Base-by-base conservation (phyloP, 371 early-diverging fungal species). In the Parasitella parasitica region DNA sequence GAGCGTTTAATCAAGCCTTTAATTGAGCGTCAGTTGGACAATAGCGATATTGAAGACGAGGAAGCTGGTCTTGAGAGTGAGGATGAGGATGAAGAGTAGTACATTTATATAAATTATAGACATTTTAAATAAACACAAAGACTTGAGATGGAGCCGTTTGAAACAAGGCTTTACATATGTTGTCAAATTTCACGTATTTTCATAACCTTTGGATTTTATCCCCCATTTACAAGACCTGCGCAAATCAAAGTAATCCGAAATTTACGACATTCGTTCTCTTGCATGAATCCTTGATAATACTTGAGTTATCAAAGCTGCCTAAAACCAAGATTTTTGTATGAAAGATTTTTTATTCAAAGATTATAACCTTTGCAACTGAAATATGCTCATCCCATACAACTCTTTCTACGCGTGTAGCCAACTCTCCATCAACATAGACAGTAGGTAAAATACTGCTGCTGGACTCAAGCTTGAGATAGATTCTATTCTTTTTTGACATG, bases 1-100 rank as follows among this genome's bases (percentile, higher is more conserved):
- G 78, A 91, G 37, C 75, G 79, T 37, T 69, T 92, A 62, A 93
- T 93, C 73, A 89, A 90, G 72, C 94, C 95, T 0, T 69, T 95
- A 59, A 82, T 94, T 15, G 80, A 86, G 37, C 88, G 94, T 59
- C 63, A 37, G 9, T 73, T 82, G 3, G 83, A 82, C 35, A 86
- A 88, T 13, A 82, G 83, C 13, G 81, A 82, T 43, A 76, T 79
- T 22, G 79, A 79, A 8, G 77, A 75, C 41, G 76, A 71, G 20
- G 53, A 54, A 54, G 78, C 67, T 49, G 70, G 68, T n/a, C 48
- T 70, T 7, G 75, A 75, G 56, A 66, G 69, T n/a, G 71, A 73
- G 7, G 72, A 72, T 11, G 77, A 77, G 16, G 69, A 71, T 9
- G 73, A 73, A 6, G 57, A 63, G 7, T 39, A 61, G 8, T 38